These are phyloP conservation scores for Suhomyces canberraensis DNA, from an alignment of 805 yeast species.

Conservation along the genomic window DNA sequence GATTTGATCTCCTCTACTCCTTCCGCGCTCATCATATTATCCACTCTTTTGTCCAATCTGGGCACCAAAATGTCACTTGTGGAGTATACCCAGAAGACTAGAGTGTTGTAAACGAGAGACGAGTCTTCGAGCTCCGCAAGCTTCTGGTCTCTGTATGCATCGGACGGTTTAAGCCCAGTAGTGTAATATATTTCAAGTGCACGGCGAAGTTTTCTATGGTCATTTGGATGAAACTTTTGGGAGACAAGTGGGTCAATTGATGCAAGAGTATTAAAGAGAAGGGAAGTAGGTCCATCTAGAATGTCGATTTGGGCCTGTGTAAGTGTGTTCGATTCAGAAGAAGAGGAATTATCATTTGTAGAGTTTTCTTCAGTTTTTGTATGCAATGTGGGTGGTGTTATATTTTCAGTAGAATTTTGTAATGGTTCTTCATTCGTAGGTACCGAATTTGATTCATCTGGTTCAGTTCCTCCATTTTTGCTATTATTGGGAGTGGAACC, in stretches of 20 bases:
- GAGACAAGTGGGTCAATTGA: conserved; percentile 69
- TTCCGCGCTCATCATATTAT: conserved; percentile 72
- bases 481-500: no score
- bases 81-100: conserved; percentile 82
- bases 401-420: neutral
- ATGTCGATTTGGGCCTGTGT: conserved; percentile 32
- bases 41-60: conserved; percentile 77
- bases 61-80: conserved; percentile 52
- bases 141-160: conserved; percentile 62
- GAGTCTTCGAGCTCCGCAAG: conserved; percentile 40
- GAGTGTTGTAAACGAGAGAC: conserved; percentile 53
- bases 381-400: no score
- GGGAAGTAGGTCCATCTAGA: conserved; percentile 54
- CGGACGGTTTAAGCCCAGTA: conserved; percentile 68
- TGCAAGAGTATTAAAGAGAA: conserved; percentile 46
- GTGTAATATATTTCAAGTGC: conserved; percentile 75
- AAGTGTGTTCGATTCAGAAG: conserved; percentile 24
- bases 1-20: conserved; percentile 66
- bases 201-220: conserved; percentile 69
- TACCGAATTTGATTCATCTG: no score
- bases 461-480: no score
- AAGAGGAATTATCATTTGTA: conserved; percentile 7
- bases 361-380: neutral
- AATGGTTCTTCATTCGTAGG: no score
- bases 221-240: conserved; percentile 87